These are phyloP conservation scores for Prosopis cineraria DNA, from an alignment of 306 rosid species.

Conservation along the genomic window DNA sequence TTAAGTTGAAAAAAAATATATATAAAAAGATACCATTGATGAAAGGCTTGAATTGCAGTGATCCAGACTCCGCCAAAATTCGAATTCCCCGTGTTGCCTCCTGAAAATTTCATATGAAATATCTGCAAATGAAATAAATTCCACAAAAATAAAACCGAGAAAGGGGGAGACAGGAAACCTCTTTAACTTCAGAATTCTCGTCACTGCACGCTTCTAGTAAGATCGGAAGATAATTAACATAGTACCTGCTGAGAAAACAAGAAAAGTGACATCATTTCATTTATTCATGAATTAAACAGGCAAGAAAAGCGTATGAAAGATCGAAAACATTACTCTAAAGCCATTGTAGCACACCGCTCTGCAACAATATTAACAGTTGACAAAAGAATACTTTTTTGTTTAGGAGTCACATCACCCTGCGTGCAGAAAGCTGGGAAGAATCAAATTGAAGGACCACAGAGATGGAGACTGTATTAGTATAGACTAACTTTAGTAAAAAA, in stretches of 20 bases:
- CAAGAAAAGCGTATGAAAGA: slow-evolving; percentile 9
- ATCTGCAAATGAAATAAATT: neutral
- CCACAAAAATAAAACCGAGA: slow-evolving; percentile 5
- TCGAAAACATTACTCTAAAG: slow-evolving; percentile 29
- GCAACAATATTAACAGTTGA: slow-evolving; percentile 38
- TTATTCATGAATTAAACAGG: neutral
- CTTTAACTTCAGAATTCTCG: slow-evolving; percentile 37
- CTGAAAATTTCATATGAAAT: slow-evolving; percentile 30
- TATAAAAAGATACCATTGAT: slow-evolving; percentile 36
- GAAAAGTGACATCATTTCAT: slow-evolving; percentile 2
- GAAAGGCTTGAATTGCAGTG: slow-evolving; percentile 43
- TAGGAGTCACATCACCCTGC: slow-evolving; percentile 40
- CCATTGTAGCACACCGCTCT: slow-evolving; percentile 39
- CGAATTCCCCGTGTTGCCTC: slow-evolving; percentile 48
- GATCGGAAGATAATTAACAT: slow-evolving; percentile 32
- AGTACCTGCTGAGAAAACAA: slow-evolving; percentile 30
- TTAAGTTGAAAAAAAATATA: neutral
- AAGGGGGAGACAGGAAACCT: slow-evolving; percentile 32
- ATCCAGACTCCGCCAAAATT: slow-evolving; percentile 48
- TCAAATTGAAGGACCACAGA: slow-evolving; percentile 26
- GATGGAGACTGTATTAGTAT: neutral
- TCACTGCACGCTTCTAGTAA: slow-evolving; percentile 46
- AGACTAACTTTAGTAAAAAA: slow-evolving; percentile 7
- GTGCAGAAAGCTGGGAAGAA: slow-evolving; percentile 28
- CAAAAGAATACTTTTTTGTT: slow-evolving; percentile 41